These are phyloP conservation scores for Nyssa sinensis DNA, from an alignment of 148 eudicot genomes.

Conservation along the genomic window DNA sequence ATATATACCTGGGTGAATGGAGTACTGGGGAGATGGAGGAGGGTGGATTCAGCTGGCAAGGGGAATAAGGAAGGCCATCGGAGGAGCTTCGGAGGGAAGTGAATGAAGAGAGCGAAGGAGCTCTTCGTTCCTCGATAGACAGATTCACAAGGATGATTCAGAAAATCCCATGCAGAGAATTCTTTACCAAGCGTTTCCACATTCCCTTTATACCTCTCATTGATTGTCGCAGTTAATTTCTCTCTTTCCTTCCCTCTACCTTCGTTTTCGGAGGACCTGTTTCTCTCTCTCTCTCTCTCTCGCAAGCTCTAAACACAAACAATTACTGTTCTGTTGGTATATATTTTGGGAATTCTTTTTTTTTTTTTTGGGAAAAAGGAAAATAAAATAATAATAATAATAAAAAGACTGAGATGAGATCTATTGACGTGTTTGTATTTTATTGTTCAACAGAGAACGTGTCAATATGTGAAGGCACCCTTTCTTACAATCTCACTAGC, in stretches of 20 bases:
- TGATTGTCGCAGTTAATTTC: background rate
- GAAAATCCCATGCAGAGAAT: background rate
- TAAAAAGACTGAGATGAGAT: too few relatives aligned
- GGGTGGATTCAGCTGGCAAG: background rate
- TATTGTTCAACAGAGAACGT: too few relatives aligned
- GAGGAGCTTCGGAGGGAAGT: background rate
- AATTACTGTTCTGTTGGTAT: too few relatives aligned
- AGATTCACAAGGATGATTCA: background rate
- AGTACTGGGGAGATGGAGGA: background rate
- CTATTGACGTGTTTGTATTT: too few relatives aligned
- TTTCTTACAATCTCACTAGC: too few relatives aligned
- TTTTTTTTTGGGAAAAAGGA: too few relatives aligned
- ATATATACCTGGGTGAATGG: background rate
- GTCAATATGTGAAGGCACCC: too few relatives aligned
- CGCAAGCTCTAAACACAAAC: background rate
- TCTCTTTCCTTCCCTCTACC: background rate
- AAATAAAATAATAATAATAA: too few relatives aligned
- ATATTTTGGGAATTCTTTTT: too few relatives aligned
- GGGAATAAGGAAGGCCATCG: background rate
- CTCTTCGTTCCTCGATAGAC: background rate
- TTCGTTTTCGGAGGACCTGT: background rate
- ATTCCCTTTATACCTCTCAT: conserved; percentile 2
- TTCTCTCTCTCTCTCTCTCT: background rate
- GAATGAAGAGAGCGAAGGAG: background rate
- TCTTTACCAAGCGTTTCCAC: background rate